A percentile compares a stretch with the other conserved stretches of the same genome.
These are phyloP conservation scores for Pichia sp. DNA, from an alignment of 1,139 yeast genomes.

Conservation along the genomic window DNA sequence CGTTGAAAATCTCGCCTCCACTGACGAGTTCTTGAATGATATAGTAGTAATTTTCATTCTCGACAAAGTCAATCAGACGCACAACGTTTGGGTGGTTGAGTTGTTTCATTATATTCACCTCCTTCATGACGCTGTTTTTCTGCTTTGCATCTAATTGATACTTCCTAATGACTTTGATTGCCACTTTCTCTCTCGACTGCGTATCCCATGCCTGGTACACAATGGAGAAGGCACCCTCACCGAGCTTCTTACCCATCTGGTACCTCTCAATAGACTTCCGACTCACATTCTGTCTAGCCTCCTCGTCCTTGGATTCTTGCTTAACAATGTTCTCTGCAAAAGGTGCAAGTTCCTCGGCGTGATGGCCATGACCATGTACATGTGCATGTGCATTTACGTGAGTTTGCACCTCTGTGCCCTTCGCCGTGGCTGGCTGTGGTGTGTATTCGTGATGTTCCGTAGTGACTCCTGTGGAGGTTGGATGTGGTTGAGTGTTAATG, in stretches of 20 bases:
- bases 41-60: constrained; percentile 60
- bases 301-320: constrained; percentile 41
- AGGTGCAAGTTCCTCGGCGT: constrained; percentile 36
- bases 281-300: constrained; percentile 32
- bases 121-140: constrained; percentile 62
- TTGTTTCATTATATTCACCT: constrained; percentile 76
- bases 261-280: constrained; percentile 46
- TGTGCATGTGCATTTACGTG: too few species aligned
- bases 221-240: constrained; percentile 88
- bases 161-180: constrained; percentile 80
- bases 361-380: constrained; percentile 16
- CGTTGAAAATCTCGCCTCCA: constrained; percentile 66
- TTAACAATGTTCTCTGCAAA: constrained; percentile 58
- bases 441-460: too few species aligned
- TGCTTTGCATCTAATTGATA: constrained; percentile 49
- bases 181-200: constrained; percentile 47
- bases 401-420: too few species aligned
- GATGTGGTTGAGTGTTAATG: too few species aligned
- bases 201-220: constrained; percentile 68
- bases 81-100: constrained; percentile 53
- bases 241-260: constrained; percentile 42
- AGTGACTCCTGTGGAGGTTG: too few species aligned
- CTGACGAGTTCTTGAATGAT: constrained; percentile 77
- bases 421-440: too few species aligned
- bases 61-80: constrained; percentile 52